Conservation (phyloP, 2,329 filamentous ascomycete genomes). For the Ophiostoma piceae region DNA sequence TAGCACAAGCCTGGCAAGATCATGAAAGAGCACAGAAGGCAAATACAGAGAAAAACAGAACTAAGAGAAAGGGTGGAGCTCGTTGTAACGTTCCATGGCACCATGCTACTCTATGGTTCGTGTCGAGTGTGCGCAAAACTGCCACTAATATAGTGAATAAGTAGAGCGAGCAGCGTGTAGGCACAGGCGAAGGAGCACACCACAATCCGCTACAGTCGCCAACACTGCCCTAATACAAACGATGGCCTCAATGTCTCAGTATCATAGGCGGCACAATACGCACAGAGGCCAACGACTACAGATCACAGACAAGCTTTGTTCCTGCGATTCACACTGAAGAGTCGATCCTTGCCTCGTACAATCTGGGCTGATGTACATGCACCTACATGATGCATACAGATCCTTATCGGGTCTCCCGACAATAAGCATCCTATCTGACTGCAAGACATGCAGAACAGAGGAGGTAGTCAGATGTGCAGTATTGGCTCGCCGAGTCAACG, state of each 20-base stretch:
- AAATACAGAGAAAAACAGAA: not conserved
- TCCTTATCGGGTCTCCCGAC: constrained; percentile 9
- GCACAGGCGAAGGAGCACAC: not conserved
- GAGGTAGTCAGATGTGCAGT: not conserved
- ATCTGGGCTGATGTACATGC: not conserved
- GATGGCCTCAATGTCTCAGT: too few species aligned
- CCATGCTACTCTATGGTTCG: not conserved
- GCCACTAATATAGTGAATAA: not conserved
- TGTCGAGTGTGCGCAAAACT: not conserved
- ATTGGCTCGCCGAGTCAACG: not conserved
- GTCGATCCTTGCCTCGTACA: not conserved
- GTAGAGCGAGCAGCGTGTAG: not conserved
- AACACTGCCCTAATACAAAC: too few species aligned
- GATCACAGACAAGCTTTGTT: not conserved
- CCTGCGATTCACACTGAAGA: not conserved
- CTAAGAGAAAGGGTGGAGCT: not conserved
- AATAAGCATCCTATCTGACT: not conserved
- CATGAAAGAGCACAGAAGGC: not conserved
- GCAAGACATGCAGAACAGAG: not conserved
- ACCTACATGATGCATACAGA: not conserved
- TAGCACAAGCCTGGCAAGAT: too few species aligned
- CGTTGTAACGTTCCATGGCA: constrained; percentile 15
- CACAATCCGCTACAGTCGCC: not conserved
- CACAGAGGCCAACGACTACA: too few species aligned
- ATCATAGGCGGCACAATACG: too few species aligned